Evolutionary conservation across 495 filamentous ascomycete species (phyloP).

Genomic region (Diplogelasinospora grovesii): DNA sequence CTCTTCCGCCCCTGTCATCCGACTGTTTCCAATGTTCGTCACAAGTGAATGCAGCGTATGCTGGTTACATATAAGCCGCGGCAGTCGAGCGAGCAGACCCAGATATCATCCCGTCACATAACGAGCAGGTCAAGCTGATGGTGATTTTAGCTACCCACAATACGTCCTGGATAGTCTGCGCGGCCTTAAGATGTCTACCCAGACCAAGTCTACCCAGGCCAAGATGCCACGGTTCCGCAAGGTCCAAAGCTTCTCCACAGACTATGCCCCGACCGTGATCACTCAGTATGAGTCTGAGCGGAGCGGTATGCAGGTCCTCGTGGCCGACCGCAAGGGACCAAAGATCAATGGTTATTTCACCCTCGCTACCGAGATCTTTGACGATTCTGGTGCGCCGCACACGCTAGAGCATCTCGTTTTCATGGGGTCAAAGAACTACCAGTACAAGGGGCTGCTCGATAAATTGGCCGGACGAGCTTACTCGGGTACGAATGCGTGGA

Average conservation of each 20-base stretch:
- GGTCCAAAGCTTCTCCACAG: slow-evolving; percentile 74
- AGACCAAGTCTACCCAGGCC: slow-evolving; percentile 21
- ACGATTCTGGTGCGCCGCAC: slow-evolving; percentile 92
- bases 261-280: slow-evolving; percentile 79
- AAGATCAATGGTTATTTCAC: slow-evolving; percentile 94
- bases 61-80: too few relatives aligned
- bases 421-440: slow-evolving; percentile 94
- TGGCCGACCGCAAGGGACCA: slow-evolving; percentile 85
- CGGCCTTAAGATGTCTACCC: slow-evolving; percentile 28
- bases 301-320: slow-evolving; percentile 89
- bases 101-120: too few relatives aligned
- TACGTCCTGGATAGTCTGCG: slow-evolving; percentile 11
- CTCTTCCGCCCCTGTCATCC: too few relatives aligned
- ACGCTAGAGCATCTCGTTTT: slow-evolving; percentile 95
- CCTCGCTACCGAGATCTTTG: slow-evolving; percentile 93
- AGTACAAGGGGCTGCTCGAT: slow-evolving; percentile 90
- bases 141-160: slow-evolving; percentile 13
- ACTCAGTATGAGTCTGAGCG: slow-evolving; percentile 74
- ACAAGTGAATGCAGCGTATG: too few relatives aligned
- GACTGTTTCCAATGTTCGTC: too few relatives aligned
- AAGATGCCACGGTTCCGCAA: slow-evolving; percentile 61
- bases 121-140: too few relatives aligned
- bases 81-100: too few relatives aligned
- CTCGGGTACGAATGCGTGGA: slow-evolving; percentile 94
- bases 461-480: slow-evolving; percentile 90